A percentile compares a stretch with the other conserved stretches of the same genome.
Evolutionary conservation across 805 yeast species (phyloP).

Genomic region (Teunomyces stri): DNA sequence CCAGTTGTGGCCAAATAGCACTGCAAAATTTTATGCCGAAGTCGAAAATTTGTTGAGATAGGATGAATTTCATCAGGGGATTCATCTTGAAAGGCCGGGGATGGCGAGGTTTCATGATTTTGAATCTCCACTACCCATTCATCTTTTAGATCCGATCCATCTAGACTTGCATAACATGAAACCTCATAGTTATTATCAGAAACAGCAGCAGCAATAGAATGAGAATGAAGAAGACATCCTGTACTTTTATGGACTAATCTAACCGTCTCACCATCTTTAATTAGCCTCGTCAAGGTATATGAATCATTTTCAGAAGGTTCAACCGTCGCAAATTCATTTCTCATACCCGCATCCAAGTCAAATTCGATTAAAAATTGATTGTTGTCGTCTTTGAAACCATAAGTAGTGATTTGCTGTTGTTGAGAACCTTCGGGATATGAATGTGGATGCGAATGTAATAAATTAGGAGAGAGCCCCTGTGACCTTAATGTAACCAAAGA

Average conservation of each 20-base stretch:
- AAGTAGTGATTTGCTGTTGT: conserved; percentile 94
- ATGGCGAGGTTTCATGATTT: conserved; percentile 49
- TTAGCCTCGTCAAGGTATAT: conserved; percentile 15
- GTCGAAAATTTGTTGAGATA: conserved; percentile 70
- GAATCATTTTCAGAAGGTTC: conserved; percentile 17
- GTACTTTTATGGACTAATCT: conserved; percentile 72
- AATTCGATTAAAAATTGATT: conserved; percentile 91
- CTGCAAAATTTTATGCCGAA: conserved; percentile 59
- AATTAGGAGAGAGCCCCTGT: conserved; percentile 69
- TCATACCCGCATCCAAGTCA: conserved; percentile 42
- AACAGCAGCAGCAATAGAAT: conserved; percentile 72
- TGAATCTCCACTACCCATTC: conserved; percentile 89
- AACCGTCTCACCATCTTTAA: conserved; percentile 63
- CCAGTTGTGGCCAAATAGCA: conserved; percentile 82
- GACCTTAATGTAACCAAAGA: conserved; percentile 64
- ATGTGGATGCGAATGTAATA: conserved; percentile 86
- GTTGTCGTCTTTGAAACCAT: conserved; percentile 92
- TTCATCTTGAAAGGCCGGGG: conserved; percentile 46
- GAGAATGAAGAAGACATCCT: conserved; percentile 79
- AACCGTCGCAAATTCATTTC: conserved; percentile 30
- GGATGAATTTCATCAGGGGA: conserved; percentile 59
- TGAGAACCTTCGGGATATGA: conserved; percentile 86
- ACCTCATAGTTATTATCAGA: conserved; percentile 72
- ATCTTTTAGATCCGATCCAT: conserved; percentile 75
- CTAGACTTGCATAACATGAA: conserved; percentile 76